Evolutionary conservation across 495 filamentous ascomycete genomes (phyloP).

Genomic region (Neurospora sublineolata): DNA sequence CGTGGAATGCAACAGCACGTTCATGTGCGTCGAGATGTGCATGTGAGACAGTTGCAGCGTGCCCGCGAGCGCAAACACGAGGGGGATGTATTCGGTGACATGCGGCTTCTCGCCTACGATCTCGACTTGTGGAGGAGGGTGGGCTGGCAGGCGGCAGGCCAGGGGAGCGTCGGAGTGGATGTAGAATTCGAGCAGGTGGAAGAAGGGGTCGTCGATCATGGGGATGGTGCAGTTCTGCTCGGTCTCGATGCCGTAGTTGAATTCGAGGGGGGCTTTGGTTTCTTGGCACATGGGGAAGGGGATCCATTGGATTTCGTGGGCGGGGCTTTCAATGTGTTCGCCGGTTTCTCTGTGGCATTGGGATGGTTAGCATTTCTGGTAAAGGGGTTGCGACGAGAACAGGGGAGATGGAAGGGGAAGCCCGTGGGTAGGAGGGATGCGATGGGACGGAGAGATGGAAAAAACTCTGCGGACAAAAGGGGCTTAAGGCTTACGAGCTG

Average conservation of each 20-base stretch:
- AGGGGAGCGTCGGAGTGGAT: conserved; percentile 92
- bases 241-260: conserved; percentile 74
- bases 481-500: conserved; percentile 31
- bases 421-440: background rate
- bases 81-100: conserved; percentile 44
- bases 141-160: conserved; percentile 79
- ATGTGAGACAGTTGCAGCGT: conserved; percentile 81
- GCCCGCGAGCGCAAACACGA: conserved; percentile 78
- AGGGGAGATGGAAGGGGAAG: background rate
- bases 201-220: conserved; percentile 75
- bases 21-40: conserved; percentile 81
- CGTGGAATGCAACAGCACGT: conserved; percentile 72
- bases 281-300: conserved; percentile 91
- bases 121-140: conserved; percentile 45
- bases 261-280: conserved; percentile 65
- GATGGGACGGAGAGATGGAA: background rate
- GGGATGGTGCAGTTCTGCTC: conserved; percentile 88
- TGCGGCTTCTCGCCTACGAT: conserved; percentile 32
- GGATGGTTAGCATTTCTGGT: background rate
- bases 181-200: conserved; percentile 97
- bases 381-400: background rate
- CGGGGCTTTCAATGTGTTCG: conserved; percentile 65
- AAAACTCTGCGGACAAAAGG: background rate
- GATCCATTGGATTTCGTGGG: conserved; percentile 82
- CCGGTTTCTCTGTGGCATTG: conserved; percentile 41